Evolutionary conservation across 441 rosid genomes (phyloP).

Genomic region (Iberis amara): DNA sequence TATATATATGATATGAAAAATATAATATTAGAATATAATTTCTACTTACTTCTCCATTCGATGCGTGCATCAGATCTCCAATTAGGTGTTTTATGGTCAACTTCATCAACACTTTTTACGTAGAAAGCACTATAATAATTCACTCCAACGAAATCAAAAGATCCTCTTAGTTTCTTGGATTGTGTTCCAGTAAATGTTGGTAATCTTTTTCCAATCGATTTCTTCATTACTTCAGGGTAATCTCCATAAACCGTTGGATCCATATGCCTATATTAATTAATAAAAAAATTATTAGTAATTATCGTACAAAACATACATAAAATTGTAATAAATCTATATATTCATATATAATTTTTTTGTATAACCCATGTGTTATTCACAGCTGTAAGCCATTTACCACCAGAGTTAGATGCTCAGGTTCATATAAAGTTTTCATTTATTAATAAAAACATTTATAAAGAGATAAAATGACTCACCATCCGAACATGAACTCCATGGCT

Average conservation of each 20-base stretch:
- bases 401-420: too few relatives aligned
- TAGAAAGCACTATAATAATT: conserved; percentile 42
- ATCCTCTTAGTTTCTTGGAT: conserved; percentile 32
- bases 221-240: conserved; percentile 39
- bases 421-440: too few relatives aligned
- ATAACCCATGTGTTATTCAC: too few relatives aligned
- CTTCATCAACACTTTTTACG: conserved; percentile 25
- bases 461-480: conserved; percentile 31
- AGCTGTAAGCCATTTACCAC: too few relatives aligned
- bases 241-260: conserved; percentile 41
- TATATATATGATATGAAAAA: background rate
- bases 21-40: background rate
- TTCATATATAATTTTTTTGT: too few relatives aligned
- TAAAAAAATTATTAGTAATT: background rate
- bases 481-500: conserved; percentile 34
- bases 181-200: conserved; percentile 35
- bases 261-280: conserved; percentile 34
- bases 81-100: conserved; percentile 9
- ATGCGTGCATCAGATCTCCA: conserved; percentile 28
- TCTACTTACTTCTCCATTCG: conserved; percentile 32
- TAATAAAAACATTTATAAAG: background rate
- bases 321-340: too few relatives aligned
- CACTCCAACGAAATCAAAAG: conserved; percentile 43
- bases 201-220: conserved; percentile 32
- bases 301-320: too few relatives aligned